These are phyloP conservation scores for Crataegus laevigata DNA, from an alignment of 306 rosid species.

Conservation along the genomic window DNA sequence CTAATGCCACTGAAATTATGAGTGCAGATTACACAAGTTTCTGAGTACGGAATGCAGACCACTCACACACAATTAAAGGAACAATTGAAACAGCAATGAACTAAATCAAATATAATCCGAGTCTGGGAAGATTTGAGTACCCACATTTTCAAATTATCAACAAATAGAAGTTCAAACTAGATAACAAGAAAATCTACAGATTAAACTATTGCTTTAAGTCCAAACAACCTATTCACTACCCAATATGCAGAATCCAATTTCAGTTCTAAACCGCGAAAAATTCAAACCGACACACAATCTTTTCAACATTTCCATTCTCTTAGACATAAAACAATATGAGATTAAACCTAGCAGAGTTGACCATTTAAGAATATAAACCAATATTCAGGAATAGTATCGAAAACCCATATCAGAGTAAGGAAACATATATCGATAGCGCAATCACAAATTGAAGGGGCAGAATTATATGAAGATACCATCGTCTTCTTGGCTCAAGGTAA, in stretches of 20 bases:
- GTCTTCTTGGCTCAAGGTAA: slow-evolving; percentile 50
- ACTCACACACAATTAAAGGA: neutral
- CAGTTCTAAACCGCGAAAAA: neutral
- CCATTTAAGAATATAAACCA: neutral
- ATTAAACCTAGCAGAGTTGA: neutral
- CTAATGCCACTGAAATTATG: neutral
- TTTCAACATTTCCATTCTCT: neutral
- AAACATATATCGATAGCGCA: neutral
- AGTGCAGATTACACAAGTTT: neutral
- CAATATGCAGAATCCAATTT: neutral
- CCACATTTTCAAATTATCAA: neutral
- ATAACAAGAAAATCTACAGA: neutral
- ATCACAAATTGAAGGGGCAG: neutral
- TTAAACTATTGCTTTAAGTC: neutral
- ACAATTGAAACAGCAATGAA: neutral
- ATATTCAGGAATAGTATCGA: neutral
- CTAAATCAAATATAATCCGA: neutral
- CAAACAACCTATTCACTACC: neutral
- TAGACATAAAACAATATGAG: neutral
- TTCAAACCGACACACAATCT: neutral
- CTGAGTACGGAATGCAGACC: neutral
- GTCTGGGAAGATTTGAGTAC: neutral
- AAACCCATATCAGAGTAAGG: neutral
- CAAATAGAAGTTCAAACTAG: neutral
- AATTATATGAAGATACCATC: slow-evolving; percentile 25